Base-by-base conservation (phyloP, 2,329 filamentous ascomycete species). In the Lanzia echinophila region DNA sequence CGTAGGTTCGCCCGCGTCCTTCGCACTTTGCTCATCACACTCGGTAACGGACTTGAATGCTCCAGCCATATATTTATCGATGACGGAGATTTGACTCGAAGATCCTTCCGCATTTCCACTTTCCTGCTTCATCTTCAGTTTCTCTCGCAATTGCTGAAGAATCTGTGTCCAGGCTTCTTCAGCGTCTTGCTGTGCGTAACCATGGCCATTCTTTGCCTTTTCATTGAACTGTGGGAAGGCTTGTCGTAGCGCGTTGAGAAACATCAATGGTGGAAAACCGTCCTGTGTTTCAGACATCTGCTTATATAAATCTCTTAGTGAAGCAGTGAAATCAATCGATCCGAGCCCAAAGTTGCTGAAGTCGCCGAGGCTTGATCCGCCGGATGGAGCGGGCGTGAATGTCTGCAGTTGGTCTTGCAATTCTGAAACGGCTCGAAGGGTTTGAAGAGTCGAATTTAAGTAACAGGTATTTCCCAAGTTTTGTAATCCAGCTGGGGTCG, bases 141-240 rank as follows among this genome's bases (percentile, higher is more conserved):
- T 92, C 65, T 87, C 81, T 58, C 87, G 83, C 36, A 99, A 74
- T 66, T 92, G 88, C 43, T 87, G 83, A 6, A 99, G 74, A 58
- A 99, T 95, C 68, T 97, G 92, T 19, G 92, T 94, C 90, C 92
- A 99, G 45, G 92, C 94, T 71, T 99, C 94, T 71, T 99, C 94
- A 1, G 94, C 94, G 73, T 99, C 94, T 72, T 99, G 94, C 72
- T 99, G 94, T n/a, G 94, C 91, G 67, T 86, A 97, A 6, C 88
- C 90, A 55, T 86, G 78, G 20, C 89, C 88, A 32, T 86, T 85
- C 69, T 88, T 91, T 53, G 90, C 83, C 65, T 83, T 86, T 72
- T 99, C 90, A 11, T 90, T 90, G 68, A 99, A 99, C 68, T 97
- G 94, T 10, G 94, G 94, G 67, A 89, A 96, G 1, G 84, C 79